phyloP scores from a whole-genome alignment of 2,329 filamentous ascomycete species.

The Colletotrichum phormii region DNA sequence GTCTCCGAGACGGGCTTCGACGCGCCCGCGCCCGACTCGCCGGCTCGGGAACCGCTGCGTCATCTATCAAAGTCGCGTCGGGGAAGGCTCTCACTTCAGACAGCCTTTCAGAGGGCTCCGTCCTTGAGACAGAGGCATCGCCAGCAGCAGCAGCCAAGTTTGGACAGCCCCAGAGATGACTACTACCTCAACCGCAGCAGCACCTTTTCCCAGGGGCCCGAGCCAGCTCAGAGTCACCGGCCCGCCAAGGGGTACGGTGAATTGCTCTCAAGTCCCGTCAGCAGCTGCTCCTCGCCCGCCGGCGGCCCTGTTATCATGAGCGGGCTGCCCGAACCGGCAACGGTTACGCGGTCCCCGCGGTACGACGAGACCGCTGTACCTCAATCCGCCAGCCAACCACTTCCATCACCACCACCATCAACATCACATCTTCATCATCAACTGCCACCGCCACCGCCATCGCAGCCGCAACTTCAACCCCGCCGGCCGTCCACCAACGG shows the following conservation, averaged over 20 bases:
- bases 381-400: not conserved
- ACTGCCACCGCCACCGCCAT: not conserved
- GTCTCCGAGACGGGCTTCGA: not conserved
- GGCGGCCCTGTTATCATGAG: not conserved
- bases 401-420: not conserved
- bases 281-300: not conserved
- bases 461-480: not conserved
- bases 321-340: not conserved
- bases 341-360: too few species aligned
- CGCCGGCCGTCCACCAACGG: not conserved
- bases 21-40: not conserved
- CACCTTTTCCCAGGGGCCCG: not conserved
- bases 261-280: not conserved
- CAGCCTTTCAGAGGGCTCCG: constrained; percentile 18
- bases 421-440: not conserved
- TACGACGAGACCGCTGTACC: not conserved
- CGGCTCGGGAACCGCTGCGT: constrained; percentile 6
- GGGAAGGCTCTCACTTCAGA: constrained; percentile 26
- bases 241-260: not conserved
- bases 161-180: not conserved
- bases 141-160: not conserved
- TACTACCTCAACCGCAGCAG: not conserved
- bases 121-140: constrained; percentile 8
- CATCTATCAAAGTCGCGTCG: constrained; percentile 30
- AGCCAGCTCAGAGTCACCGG: not conserved